Base-by-base conservation (phyloP, 345 rosid genomes). In the Melaleuca alternifolia region DNA sequence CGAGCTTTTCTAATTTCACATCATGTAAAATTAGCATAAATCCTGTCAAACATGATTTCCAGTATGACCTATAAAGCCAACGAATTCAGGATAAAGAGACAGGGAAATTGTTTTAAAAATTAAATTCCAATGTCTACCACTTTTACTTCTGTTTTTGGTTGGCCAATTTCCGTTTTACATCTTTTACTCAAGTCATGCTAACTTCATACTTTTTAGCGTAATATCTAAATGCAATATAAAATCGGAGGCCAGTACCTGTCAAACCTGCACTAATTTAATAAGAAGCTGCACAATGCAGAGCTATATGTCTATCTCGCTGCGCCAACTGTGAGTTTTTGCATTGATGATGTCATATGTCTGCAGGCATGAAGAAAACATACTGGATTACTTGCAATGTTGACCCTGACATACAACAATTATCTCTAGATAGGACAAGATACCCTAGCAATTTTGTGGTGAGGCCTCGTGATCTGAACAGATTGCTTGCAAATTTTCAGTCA, bases 301-400 rank as follows among this genome's bases (percentile, higher is more conserved):
- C 30, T 37, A 6, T 23, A 76, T 77, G 51, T 76, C 15, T 16
- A 53, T 65, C 81, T 51, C 81, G 24, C 30, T 0, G 44, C 23
- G 2, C 54, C 85, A 23, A 23, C 83, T 54, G 86, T 53, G 33
- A 84, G 51, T 54, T 84, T 41, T 77, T 52, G 52, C 41, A 44
- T 85, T 24, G 13, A n/a, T 54, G 77, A 44, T 21, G 30, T 48
- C 53, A 14, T 77, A 71, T 85, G n/a, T 53, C 75, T 89, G 84
- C 92, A 95, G 99, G 98, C 88, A 91, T 95, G 89, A 95, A 88
- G 89, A 94, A 97, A 89, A 82, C 97, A 26, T 97, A 94, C 87
- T 94, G 96, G 98, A 92, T 96, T 89, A 94, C 95, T 82, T 96
- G 99, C 93, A 97, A 94, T 90, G 93, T 95, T 86, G 98, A 95